Evolutionary conservation across 2,329 filamentous ascomycete genomes (phyloP).

Genomic region (Phaeosphaeriaceae sp.): DNA sequence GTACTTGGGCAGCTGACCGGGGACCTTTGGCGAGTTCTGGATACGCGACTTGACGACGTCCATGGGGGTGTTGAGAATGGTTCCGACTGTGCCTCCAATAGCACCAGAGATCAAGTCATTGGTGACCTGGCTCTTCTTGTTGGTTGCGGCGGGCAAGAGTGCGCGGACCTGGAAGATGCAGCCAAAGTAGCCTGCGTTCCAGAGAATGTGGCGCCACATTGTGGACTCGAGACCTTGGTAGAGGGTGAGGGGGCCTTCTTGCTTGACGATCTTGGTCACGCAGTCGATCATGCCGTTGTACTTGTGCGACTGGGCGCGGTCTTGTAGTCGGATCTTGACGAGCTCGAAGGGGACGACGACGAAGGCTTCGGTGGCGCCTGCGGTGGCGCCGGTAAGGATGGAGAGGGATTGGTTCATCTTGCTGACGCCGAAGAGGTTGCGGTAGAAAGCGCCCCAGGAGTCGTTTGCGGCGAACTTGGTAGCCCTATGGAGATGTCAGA

Average conservation of each 20-base stretch:
- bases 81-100: constrained; percentile 88
- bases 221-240: constrained; percentile 98
- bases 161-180: constrained; percentile 96
- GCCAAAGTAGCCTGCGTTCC: constrained; percentile 97
- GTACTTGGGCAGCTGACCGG: constrained; percentile 89
- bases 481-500: constrained; percentile 61
- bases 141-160: constrained; percentile 79
- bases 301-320: constrained; percentile 89
- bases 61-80: constrained; percentile 92
- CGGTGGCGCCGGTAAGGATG: constrained; percentile 90
- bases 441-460: constrained; percentile 95
- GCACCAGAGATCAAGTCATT: constrained; percentile 90
- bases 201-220: constrained; percentile 91
- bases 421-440: constrained; percentile 78
- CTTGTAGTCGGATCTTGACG: constrained; percentile 97
- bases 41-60: constrained; percentile 98
- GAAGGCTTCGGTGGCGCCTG: constrained; percentile 93
- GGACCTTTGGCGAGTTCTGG: constrained; percentile 86
- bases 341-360: constrained; percentile 98
- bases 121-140: constrained; percentile 79
- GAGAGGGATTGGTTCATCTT: constrained; percentile 94
- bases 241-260: constrained; percentile 84
- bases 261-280: constrained; percentile 79
- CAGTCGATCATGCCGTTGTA: constrained; percentile 85
- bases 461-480: constrained; percentile 99